Base-by-base conservation (phyloP, 257 asterid species). In the Solanum chilense region DNA sequence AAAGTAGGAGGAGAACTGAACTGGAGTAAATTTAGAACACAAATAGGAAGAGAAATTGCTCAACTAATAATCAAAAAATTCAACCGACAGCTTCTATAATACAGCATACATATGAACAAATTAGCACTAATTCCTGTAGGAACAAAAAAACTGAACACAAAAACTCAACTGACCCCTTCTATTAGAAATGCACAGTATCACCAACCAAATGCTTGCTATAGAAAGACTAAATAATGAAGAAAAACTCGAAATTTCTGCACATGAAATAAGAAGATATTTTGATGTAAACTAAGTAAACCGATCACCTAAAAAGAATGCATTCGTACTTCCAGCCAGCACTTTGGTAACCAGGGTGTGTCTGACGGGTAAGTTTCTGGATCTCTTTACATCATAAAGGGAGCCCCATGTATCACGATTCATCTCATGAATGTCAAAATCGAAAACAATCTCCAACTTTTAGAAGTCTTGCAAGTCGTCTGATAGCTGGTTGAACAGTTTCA, bases 401-500 rank as follows among this genome's bases (percentile, higher is more conserved):
- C 20, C 15, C 42, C 42, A 45, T 18, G 6, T 78, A 14, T 45
- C 84, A 45, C 77, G 9, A 21, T 33, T 7, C 37, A 47, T 33
- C 47, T 7, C 37, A 47, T 70, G 64, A 45, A 75, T 41, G 76
- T 75, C 83, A 74, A 84, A 89, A 91, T 88, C 91, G 80, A 89
- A 95, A 97, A 89, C 94, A 95, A 75, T 92, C 91, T 60, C 93
- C 87, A 75, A 94, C 98, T 80, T 92, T 90, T 13, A 95, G 94
- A 89, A 90, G 93, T 21, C 87, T 89, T 25, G 96, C 98, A 27
- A 97, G 98, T 68, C 90, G 93, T 86, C 82, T 52, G 52, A 97
- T 90, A 39, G 91, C 91, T 68, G 96, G 94, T 86, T 88, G 92
- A 87, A 97, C 97, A 12, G 93, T 92, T 86, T 90, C 92, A 84